Conservation (phyloP, 2,329 filamentous ascomycete species). For the Ascochyta clinopodiicola region DNA sequence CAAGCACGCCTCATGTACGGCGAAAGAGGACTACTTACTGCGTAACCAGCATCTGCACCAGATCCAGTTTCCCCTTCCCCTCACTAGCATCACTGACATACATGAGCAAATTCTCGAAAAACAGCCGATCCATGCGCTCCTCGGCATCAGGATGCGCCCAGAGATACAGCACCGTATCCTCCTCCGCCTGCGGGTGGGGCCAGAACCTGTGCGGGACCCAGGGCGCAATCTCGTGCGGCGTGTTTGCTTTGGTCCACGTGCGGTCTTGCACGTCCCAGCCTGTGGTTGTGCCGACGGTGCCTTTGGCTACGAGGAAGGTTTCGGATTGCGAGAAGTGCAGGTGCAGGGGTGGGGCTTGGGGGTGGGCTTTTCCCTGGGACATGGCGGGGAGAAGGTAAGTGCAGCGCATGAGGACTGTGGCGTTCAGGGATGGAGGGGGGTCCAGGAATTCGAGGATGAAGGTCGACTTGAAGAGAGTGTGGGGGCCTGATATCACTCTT, state of each 20-base stretch:
- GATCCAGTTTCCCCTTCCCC: conserved; percentile 18
- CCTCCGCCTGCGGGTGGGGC: conserved; percentile 11
- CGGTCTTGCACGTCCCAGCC: conserved; percentile 14
- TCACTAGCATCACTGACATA: conserved; percentile 22
- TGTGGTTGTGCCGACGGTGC: conserved; percentile 17
- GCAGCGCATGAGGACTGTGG: conserved; percentile 24
- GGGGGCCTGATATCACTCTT: conserved; percentile 17
- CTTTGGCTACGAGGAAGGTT: conserved; percentile 16
- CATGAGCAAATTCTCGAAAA: conserved; percentile 22
- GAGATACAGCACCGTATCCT: conserved; percentile 19
- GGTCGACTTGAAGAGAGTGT: conserved; percentile 12
- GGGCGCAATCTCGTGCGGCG: conserved; percentile 12
- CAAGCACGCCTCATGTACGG: not conserved
- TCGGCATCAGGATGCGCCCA: conserved; percentile 24
- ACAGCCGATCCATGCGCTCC: conserved; percentile 24
- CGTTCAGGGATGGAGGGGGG: conserved; percentile 18
- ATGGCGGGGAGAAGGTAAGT: conserved; percentile 14
- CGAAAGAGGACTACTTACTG: conserved; percentile 15
- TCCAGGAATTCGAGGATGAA: conserved; percentile 22
- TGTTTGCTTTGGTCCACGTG: conserved; percentile 6
- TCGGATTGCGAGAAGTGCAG: conserved; percentile 28
- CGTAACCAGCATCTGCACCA: conserved; percentile 22
- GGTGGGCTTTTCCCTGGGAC: conserved; percentile 16
- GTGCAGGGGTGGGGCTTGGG: conserved; percentile 24
- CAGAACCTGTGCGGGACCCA: conserved; percentile 24